These are phyloP conservation scores for Cladosporium sp. DNA, from an alignment of 2,329 filamentous ascomycete species.

Conservation along the genomic window DNA sequence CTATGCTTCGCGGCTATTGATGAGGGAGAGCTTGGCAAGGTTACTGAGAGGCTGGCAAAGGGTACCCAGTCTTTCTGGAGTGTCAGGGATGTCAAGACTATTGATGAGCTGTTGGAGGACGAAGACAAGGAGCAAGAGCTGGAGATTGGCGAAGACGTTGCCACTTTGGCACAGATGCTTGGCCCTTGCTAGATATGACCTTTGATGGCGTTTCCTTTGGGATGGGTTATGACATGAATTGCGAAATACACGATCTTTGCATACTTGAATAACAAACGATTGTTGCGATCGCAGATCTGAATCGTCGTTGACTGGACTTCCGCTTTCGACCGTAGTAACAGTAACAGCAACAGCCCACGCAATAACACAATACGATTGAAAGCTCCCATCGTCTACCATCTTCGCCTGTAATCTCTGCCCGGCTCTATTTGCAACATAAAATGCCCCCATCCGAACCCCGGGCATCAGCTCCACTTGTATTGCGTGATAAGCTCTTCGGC, in stretches of 20 bases:
- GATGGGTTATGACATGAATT: not conserved
- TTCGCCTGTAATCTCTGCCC: not conserved
- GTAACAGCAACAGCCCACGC: not conserved
- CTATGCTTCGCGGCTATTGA: conserved; percentile 83
- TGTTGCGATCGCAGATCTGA: not conserved
- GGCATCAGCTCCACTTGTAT: not conserved
- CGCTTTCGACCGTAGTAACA: too few relatives aligned
- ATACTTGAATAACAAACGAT: not conserved
- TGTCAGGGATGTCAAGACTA: conserved; percentile 64
- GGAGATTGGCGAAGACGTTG: not conserved
- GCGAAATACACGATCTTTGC: not conserved
- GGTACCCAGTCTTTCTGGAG: conserved; percentile 75
- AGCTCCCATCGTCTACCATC: not conserved
- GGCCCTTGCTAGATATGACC: conserved; percentile 4
- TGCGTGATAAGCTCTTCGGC: conserved; percentile 1
- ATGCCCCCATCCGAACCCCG: not conserved
- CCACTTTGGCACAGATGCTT: conserved; percentile 9
- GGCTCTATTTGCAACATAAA: not conserved
- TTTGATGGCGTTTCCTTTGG: not conserved
- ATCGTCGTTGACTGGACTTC: not conserved
- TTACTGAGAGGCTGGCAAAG: conserved; percentile 64
- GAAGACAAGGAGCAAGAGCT: conserved; percentile 34
- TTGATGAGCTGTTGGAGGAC: conserved; percentile 60
- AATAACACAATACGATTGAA: not conserved
- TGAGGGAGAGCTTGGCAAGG: conserved; percentile 65